A percentile compares a stretch with the other conserved stretches of the same genome.
These are phyloP conservation scores for Syzygium aromaticum DNA, from an alignment of 345 rosid genomes.

Conservation along the genomic window DNA sequence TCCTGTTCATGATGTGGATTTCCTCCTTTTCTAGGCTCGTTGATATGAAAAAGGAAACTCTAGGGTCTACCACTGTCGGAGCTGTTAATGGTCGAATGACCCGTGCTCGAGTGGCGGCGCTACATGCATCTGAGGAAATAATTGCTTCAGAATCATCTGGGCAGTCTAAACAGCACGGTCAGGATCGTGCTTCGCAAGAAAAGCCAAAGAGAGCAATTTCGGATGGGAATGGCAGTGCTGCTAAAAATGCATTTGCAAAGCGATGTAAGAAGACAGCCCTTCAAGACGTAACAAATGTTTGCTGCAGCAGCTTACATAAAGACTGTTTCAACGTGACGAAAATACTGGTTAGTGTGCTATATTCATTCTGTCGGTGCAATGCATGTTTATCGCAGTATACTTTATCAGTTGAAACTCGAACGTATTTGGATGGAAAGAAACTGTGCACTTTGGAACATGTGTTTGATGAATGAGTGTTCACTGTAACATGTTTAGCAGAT, in stretches of 20 bases:
- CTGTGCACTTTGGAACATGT: background rate
- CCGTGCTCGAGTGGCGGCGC: slow-evolving; percentile 59
- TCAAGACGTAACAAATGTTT: slow-evolving; percentile 64
- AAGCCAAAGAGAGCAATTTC: slow-evolving; percentile 16
- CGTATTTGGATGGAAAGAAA: background rate
- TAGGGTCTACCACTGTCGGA: slow-evolving; percentile 17
- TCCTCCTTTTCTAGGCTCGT: slow-evolving; percentile 7
- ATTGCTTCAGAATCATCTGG: slow-evolving; percentile 18
- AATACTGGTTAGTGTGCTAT: slow-evolving; percentile 35
- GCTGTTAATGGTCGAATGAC: slow-evolving; percentile 46
- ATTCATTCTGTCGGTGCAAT: background rate
- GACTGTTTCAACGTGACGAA: slow-evolving; percentile 47
- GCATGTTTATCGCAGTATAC: background rate
- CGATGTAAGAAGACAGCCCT: slow-evolving; percentile 63
- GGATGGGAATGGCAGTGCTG: slow-evolving; percentile 30
- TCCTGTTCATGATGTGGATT: background rate
- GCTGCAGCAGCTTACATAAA: slow-evolving; percentile 24
- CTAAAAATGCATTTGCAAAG: slow-evolving; percentile 13
- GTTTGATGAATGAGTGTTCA: background rate
- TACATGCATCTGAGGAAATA: slow-evolving; percentile 22
- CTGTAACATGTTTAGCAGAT: background rate
- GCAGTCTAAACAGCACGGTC: background rate
- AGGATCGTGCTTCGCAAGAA: background rate
- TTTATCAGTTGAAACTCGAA: background rate
- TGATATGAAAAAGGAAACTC: slow-evolving; percentile 44